Conservation (phyloP, 148 eudicot genomes). For the Rhododendron molle region DNA sequence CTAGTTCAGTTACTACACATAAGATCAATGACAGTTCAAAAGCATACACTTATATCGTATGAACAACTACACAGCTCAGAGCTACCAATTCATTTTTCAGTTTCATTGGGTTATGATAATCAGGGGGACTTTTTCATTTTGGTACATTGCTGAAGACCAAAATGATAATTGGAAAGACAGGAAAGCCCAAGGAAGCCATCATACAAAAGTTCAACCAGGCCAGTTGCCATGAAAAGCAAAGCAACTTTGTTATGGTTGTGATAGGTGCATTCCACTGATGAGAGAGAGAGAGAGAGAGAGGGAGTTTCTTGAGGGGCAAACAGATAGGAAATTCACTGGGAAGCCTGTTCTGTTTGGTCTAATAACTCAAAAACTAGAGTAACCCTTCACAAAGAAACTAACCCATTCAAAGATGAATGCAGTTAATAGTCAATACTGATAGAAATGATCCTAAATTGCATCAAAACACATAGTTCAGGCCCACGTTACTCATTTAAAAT, state of each 20-base stretch:
- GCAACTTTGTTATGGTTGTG: neutral
- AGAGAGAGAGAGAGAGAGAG: neutral
- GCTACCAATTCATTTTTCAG: neutral
- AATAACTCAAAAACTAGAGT: neutral
- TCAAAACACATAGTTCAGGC: neutral
- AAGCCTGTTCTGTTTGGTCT: neutral
- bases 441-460: neutral
- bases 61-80: neutral
- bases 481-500: neutral
- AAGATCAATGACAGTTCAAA: neutral
- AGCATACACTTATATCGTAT: neutral
- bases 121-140: neutral
- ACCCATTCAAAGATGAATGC: neutral
- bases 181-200: neutral
- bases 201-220: conserved; percentile 1
- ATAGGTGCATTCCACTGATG: neutral
- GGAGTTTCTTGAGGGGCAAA: neutral
- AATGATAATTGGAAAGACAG: neutral
- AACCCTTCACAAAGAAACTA: neutral
- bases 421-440: neutral
- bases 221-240: neutral
- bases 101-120: neutral
- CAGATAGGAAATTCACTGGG: neutral
- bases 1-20: neutral
- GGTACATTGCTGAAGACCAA: neutral